Percentiles rank a stretch among this genome's conserved stretches.
Conservation (phyloP, 768 basidiomycete genomes). For the Naematelia encephala region DNA sequence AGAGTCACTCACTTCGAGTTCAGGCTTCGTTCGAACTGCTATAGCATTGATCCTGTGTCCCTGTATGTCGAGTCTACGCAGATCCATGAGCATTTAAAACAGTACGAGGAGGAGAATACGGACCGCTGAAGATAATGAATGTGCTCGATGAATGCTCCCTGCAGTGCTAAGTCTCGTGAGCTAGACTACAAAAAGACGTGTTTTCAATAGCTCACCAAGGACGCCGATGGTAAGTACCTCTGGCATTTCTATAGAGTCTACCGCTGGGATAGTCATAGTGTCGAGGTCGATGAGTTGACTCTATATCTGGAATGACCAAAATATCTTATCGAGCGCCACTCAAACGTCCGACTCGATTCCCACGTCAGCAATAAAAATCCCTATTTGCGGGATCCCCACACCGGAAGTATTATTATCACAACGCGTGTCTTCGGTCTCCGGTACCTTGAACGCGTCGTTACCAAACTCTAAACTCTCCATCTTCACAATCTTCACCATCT, state of each 20-base stretch:
- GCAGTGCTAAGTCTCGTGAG: slow-evolving; percentile 61
- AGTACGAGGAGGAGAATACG: slow-evolving; percentile 44
- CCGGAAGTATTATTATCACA: too few relatives aligned
- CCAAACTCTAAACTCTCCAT: too few relatives aligned
- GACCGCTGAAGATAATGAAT: slow-evolving; percentile 64
- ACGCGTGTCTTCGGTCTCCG: too few relatives aligned
- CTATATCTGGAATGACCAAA: too few relatives aligned
- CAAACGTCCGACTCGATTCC: too few relatives aligned
- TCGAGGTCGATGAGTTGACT: too few relatives aligned
- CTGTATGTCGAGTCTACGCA: slow-evolving; percentile 23
- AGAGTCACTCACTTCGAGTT: slow-evolving; percentile 55
- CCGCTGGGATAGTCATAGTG: neutral
- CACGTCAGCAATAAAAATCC: too few relatives aligned
- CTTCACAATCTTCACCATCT: too few relatives aligned
- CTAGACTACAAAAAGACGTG: neutral
- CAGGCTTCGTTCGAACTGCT: slow-evolving; percentile 70
- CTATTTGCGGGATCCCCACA: too few relatives aligned
- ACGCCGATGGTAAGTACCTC: neutral
- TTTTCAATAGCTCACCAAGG: neutral
- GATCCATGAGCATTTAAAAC: neutral
- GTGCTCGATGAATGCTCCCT: slow-evolving; percentile 91
- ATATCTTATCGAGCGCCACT: neutral
- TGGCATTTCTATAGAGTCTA: neutral
- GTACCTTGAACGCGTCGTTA: too few relatives aligned
- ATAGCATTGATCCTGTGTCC: slow-evolving; percentile 39